A percentile compares a stretch with the other conserved stretches of the same genome.
Evolutionary conservation across 2,329 filamentous ascomycete genomes (phyloP).

Genomic region (Pestalotiopsis sp.): DNA sequence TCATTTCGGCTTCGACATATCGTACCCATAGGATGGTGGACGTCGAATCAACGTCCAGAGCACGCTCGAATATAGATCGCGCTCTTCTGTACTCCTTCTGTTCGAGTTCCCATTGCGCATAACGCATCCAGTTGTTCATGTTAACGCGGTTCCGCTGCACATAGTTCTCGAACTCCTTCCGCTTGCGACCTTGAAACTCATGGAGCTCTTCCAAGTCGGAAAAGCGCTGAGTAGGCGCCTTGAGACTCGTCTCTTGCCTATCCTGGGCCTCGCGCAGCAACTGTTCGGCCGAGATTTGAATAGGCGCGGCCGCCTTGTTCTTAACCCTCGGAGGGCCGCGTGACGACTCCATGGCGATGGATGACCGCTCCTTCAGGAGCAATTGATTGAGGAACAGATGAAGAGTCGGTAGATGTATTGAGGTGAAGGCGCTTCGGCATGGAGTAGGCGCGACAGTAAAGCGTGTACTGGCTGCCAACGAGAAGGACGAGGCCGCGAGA

Average conservation of each 20-base stretch:
- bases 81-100: conserved; percentile 96
- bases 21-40: conserved; percentile 86
- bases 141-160: conserved; percentile 91
- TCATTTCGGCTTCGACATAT: conserved; percentile 97
- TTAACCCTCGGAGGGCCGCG: conserved; percentile 95
- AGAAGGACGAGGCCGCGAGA: not conserved
- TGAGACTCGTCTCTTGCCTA: conserved; percentile 83
- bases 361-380: no score
- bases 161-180: conserved; percentile 98
- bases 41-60: conserved; percentile 87
- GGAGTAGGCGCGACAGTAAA: not conserved
- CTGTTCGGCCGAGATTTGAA: conserved; percentile 95
- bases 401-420: not conserved
- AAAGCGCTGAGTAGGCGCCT: conserved; percentile 92
- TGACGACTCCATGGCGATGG: conserved; percentile 73
- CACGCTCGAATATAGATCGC: conserved; percentile 90
- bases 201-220: conserved; percentile 96
- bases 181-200: conserved; percentile 93
- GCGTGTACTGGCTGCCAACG: not conserved
- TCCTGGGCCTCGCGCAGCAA: conserved; percentile 96
- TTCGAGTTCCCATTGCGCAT: conserved; percentile 95
- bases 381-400: not conserved
- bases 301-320: conserved; percentile 91
- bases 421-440: not conserved
- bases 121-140: conserved; percentile 99